Evolutionary conservation across 2,329 filamentous ascomycete species (phyloP), one percentile per base, ranked within the genome.

Genomic region (Apiospora marii): DNA sequence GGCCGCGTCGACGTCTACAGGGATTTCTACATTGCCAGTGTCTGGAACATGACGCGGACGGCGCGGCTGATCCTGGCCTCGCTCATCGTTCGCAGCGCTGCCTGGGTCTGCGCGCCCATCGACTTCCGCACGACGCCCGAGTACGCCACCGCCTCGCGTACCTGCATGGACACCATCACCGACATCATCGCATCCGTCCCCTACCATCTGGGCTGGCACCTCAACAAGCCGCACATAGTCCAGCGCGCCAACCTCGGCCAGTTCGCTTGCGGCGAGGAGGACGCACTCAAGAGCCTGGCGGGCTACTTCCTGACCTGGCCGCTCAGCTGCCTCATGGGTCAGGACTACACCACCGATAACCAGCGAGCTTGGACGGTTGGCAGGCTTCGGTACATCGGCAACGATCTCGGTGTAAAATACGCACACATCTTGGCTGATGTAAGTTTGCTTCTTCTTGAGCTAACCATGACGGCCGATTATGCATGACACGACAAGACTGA

Each of bases 81-180:
- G 22, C 80, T 89, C 22, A 85, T 88, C 49, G 87, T 91, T 16
- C 87, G 90, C 8, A 91, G 89, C 76, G 86, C 87, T 8, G 90
- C 90, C 1, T 91, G 89, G 89, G 83, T 89, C 34, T 89, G 88
- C 78, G 83, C 86, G 12, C 90, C 90, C 0, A 85, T 89, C 12
- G 90, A 92, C 79, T 91, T 91, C 77, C 84, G 89, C 58, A 91
- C 89, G 1, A 91, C 89, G 7, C 86, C 88, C 24, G 88, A 91
- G 79, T 92, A 91, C 75, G 88, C 88, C 14, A 85, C 86, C 0
- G 87, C 88, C 5, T 85, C 87, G 22, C 81, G 86, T 49, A 84
- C 84, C 1, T 89, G 85, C 70, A 83, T 84, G 51, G 86, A 89
- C 67, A 84, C 84, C 70, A 89, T 91, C 74, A 85, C 85, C 3